Evolutionary conservation across 345 rosid genomes (phyloP).

Genomic region (Eutrema japonicum): DNA sequence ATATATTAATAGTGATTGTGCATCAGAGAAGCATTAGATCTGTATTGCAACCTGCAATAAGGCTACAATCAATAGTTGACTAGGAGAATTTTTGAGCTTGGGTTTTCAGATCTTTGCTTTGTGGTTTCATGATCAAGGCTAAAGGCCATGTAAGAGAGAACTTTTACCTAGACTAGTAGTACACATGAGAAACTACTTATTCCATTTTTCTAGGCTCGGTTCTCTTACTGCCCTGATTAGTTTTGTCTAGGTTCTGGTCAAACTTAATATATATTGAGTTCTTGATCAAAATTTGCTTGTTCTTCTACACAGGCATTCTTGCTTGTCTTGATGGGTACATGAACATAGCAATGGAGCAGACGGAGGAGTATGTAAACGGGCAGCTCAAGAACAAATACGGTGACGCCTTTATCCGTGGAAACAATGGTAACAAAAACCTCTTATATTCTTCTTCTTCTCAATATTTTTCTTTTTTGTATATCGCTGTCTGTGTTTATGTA

Average conservation of each 20-base stretch:
- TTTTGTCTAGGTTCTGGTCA: constrained; percentile 9
- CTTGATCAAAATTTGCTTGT: constrained; percentile 2
- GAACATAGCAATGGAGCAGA: constrained; percentile 99
- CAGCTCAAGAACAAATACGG: constrained; percentile 95
- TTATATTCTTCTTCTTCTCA: constrained; percentile 5
- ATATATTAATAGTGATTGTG: not conserved
- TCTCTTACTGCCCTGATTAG: not conserved
- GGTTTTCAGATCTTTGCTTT: not conserved
- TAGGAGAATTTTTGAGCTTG: constrained; percentile 11
- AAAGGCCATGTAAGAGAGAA: constrained; percentile 13
- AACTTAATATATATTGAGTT: constrained; percentile 8
- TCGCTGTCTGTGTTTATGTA: not conserved
- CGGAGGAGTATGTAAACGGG: constrained; percentile 91
- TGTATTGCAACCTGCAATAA: not conserved
- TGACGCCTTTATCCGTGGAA: constrained; percentile 95
- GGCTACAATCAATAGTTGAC: constrained; percentile 14
- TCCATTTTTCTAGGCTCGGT: constrained; percentile 4
- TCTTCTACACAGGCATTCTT: constrained; percentile 62
- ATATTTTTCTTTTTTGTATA: constrained; percentile 7
- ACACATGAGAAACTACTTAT: not conserved
- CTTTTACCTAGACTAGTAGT: not conserved
- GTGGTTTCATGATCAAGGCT: constrained; percentile 5
- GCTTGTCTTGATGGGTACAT: constrained; percentile 94
- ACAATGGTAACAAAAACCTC: constrained; percentile 58
- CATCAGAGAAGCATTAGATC: not conserved